A percentile compares a stretch with the other conserved stretches of the same genome.
Conservation (phyloP, 208 protist species). For the Phytomonas francai region DNA sequence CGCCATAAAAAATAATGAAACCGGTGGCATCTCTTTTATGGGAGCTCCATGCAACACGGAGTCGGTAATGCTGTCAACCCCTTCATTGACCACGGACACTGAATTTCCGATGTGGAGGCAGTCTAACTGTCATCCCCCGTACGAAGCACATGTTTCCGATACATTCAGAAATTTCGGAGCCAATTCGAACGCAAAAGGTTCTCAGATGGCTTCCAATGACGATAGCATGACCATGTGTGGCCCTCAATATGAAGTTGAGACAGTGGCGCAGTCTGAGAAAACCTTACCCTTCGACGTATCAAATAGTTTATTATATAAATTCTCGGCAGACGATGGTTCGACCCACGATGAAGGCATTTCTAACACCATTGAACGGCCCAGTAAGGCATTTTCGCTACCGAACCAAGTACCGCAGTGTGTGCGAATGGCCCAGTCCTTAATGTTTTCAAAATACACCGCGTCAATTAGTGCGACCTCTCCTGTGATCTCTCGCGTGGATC, state of each 20-base stretch:
- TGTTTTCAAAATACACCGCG: not conserved
- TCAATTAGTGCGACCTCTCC: not conserved
- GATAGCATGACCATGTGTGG: not conserved
- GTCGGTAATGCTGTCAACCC: not conserved
- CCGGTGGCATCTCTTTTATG: not conserved
- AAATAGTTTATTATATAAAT: not conserved
- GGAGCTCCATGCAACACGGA: not conserved
- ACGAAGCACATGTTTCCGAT: not conserved
- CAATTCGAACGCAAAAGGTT: not conserved
- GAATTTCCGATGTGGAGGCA: not conserved
- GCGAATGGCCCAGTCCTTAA: not conserved
- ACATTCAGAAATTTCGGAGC: not conserved
- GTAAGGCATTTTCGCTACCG: not conserved
- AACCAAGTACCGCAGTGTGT: not conserved
- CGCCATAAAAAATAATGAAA: not conserved
- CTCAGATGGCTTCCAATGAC: not conserved
- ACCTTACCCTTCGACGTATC: not conserved
- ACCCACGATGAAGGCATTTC: not conserved
- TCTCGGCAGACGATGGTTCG: not conserved
- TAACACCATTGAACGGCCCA: not conserved
- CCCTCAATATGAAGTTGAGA: not conserved
- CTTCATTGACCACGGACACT: not conserved
- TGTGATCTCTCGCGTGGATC: not conserved
- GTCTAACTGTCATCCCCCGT: not conserved
- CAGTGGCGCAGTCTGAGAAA: not conserved